Base-by-base conservation (phyloP, 495 filamentous ascomycete species). In the Xylaria grammica region DNA sequence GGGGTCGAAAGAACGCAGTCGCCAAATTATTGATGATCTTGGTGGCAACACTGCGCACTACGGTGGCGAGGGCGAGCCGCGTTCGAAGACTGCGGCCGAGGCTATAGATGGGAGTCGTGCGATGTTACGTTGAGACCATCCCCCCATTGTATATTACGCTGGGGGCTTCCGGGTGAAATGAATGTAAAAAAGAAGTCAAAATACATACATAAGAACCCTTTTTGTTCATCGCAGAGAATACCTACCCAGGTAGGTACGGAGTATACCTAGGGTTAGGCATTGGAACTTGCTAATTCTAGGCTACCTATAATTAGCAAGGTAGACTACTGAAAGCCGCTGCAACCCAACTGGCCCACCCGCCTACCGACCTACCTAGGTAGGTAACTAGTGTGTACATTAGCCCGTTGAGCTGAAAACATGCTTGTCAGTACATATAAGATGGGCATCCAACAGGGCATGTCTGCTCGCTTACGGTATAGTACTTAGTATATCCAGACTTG, bases 81-180 rank as follows among this genome's bases (percentile, higher is more conserved):
- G 67, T 30, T 72, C 71, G 53, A 75, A 73, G 63, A 59, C 55
- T 34, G 75, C 75, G 3, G 76, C 75, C 0, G 66, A 75, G 42
- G 63, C 71, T n/a, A 55, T 78, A 52, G 75, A 77, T 42, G 75
- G 75, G 1, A 76, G 62, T 22, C 34, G 75, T 27, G 62, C 62
- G 13, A 68, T 60, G 62, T 20, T 52, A 26, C 44, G 62, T 38
- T 63, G 50, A 62, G 40, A 48, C 3, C 20, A 64, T 17, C 17
- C 19, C 13, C 4, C 29, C 7, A n/a, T n/a, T n/a, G n/a, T n/a
- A n/a, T n/a, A n/a, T n/a, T n/a, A n/a, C n/a, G n/a, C n/a, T n/a
- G n/a, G n/a, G n/a, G n/a, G n/a, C n/a, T n/a, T n/a, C n/a, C n/a
- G n/a, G n/a, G n/a, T n/a, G n/a, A n/a, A n/a, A n/a, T n/a, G n/a